Conservation (phyloP, 805 yeast genomes). For the Ogataea salicorniae region DNA sequence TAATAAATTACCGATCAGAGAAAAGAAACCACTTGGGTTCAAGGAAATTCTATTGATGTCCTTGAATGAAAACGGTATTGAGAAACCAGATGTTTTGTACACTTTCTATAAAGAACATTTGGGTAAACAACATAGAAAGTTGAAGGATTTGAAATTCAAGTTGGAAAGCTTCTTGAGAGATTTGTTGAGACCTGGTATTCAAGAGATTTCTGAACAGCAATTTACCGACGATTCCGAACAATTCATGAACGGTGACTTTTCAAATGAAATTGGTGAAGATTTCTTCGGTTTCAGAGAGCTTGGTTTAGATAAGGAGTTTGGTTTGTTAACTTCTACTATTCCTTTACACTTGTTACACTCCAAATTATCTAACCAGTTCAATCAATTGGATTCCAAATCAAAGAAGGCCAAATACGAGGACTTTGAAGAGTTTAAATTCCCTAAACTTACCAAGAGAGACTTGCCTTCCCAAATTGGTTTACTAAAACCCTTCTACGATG, state of each 20-base stretch:
- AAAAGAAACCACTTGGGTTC: constrained; percentile 17
- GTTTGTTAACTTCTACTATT: constrained; percentile 74
- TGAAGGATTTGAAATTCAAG: constrained; percentile 62
- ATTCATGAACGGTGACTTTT: constrained; percentile 90
- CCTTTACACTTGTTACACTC: constrained; percentile 88
- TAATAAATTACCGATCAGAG: constrained; percentile 32
- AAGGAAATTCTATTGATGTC: constrained; percentile 54
- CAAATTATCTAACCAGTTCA: constrained; percentile 55
- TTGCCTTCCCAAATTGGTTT: constrained; percentile 52
- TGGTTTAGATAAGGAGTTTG: constrained; percentile 90
- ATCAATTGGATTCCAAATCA: constrained; percentile 38
- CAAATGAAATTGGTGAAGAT: constrained; percentile 92
- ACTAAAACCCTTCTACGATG: constrained; percentile 49
- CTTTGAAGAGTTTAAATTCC: constrained; percentile 50
- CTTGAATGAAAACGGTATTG: constrained; percentile 81
- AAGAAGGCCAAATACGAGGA: constrained; percentile 60
- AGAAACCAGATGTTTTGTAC: constrained; percentile 70
- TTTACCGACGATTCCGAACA: constrained; percentile 91
- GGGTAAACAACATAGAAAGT: constrained; percentile 59
- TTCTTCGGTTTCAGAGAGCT: constrained; percentile 95
- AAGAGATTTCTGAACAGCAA: constrained; percentile 64
- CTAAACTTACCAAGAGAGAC: constrained; percentile 47
- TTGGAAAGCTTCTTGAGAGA: constrained; percentile 71
- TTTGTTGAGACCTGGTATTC: constrained; percentile 72
- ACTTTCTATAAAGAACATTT: constrained; percentile 70